Base-by-base conservation (phyloP, 1,139 yeast genomes). In the Blastobotrys ciferrii region DNA sequence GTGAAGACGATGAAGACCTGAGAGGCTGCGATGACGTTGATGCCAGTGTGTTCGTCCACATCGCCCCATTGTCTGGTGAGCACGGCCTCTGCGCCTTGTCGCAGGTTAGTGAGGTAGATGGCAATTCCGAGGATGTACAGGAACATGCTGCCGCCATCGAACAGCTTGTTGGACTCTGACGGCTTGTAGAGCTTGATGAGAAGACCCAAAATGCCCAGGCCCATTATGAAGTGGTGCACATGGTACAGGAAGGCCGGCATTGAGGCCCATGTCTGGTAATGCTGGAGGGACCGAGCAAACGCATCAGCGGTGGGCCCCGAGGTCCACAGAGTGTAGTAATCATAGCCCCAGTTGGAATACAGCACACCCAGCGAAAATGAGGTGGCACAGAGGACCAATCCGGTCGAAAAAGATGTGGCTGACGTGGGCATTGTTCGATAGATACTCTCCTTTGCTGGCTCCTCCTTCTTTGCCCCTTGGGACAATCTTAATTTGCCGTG, bases 1-100 rank as follows among this genome's bases (percentile, higher is more conserved):
- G 85, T 75, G 52, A 88, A 67, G 17, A 85, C 80, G 56, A 87
- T 75, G 75, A 92, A 84, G 42, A 86, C 78, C 68, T 84, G 84
- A 40, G 95, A 82, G 4, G 98, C 97, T 40, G 95, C 96, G 66
- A 92, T 80, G 39, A 92, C 96, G 58, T 87, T 87, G 60, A 92
- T 71, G 19, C 98, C 98, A 25, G 96, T 88, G 54, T 75, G 74
- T 66, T 78, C 81, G 61, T 87, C 88, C 47, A 92, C 96, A 48
- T 92, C 98, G 55, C 96, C 98, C 97, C 98, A 92, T 53, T 80
- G 74, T 42, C 91, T 89, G 51, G 77, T 68, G 28, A 79, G 61
- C 52, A 88, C 80, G 46, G 94, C 80, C 59, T 78, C 77, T 45
- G 84, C 74, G 45, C 98, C 98, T 47, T 87, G 80, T 66, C 91